Evolutionary conservation across 176 grass and related monocot species (phyloP), one percentile per base, ranked within the genome.

Genomic region (Carex cristatella): DNA sequence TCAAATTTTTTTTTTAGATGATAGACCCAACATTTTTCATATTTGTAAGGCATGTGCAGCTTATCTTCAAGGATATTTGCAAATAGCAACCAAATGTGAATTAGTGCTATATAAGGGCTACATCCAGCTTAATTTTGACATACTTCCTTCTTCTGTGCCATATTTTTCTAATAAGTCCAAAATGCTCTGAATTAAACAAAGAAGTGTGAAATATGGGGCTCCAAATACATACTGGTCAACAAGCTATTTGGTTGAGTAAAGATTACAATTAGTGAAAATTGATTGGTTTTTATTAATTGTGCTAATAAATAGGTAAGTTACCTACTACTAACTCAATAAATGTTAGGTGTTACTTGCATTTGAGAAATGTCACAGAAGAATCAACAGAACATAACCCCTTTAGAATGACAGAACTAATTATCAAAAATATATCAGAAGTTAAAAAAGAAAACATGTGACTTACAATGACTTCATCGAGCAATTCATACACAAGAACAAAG

Each of bases 381-480:
- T 28, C 61, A 61, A 63, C 7, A 72, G 0, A 72, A 48, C 68
- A 53, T 53, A 74, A 66, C 4, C 13, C 51, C 74, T 9, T 58
- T 56, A 79, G 23, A 56, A 78, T 18, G 19, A 27, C 69, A 58
- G 74, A 5, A 7, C 11, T 56, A 23, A 9, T 54, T 56, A 18
- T 33, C 9, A 14, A 33, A 72, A 76, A 31, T 55, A 51, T 63
- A 79, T 57, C 23, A 65, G 67, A 37, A 46, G 27, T 5, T 64
- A 55, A 5, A 61, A 82, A 32, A 63, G 79, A 48, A 81, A 35
- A n/a, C 10, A 51, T 0, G 48, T 40, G 60, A 90, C 97, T 92
- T 91, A 99, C 96, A 86, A 99, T 99, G 72, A 99, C 91, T 91
- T 99, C 96, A 85, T 99, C 96, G 16, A 99, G 96, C 87, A 99